Base-by-base conservation (phyloP, 768 basidiomycete genomes). In the Tulasnella sp. region DNA sequence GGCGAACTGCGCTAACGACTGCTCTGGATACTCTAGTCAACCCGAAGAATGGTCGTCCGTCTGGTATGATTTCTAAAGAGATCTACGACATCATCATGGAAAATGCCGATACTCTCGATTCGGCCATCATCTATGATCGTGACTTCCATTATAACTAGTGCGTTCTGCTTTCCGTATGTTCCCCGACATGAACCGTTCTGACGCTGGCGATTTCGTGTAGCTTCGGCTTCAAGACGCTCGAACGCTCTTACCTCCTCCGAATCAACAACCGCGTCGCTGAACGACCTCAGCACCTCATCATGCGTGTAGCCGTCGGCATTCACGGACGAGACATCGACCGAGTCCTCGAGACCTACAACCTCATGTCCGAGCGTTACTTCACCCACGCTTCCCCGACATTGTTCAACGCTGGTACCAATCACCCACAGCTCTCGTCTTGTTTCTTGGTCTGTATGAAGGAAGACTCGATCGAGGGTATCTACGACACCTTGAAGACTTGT, bases 181-280 rank as follows among this genome's bases (percentile, higher is more conserved):
- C 16, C 65, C 36, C 72, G 11, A 59, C 32, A 66, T 3, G 52
- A 26, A 5, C 52, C 14, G 42, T 72, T 41, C 62, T 71, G 73
- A 62, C 63, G 35, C 11, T 29, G 2, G 7, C 8, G 8, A 22
- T 67, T 37, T 35, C 8, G 52, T 44, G 3, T 26, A 93, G 91
- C 82, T 99, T 99, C 78, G 97, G 97, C n/a, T 98, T 98, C 88
- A 99, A 99, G 81, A 99, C 97, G 2, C 89, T 99, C 37, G 97
- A 99, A 81, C 91, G 95, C 37, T 98, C 95, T 1, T 99, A 99
- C 81, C 88, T 98, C 6, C 89, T 99, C 47, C 89, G 95, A 72
- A 89, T 98, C 81, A 87, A 96, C 78, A 94, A 94, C 47, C 91
- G 92, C 73, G 93, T 96, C 63, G 95, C 95, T 47, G 97, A 99